Percentiles rank a stretch among this genome's conserved stretches.
phyloP scores from a whole-genome alignment of 805 yeast genomes.

The Nakazawaea ernobii region DNA sequence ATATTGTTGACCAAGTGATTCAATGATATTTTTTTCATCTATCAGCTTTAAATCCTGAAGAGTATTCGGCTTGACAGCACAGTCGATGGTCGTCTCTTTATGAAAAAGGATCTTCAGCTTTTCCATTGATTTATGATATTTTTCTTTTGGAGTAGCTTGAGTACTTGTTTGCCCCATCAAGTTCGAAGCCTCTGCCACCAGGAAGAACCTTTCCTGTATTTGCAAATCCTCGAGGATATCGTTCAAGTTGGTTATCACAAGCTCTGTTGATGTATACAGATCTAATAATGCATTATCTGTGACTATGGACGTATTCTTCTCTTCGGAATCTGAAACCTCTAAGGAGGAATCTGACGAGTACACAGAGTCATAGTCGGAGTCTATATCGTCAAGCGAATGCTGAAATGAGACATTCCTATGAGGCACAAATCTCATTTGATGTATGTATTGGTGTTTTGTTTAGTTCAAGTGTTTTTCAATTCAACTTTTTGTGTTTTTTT shows the following conservation, averaged over 20 bases:
- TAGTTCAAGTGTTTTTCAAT: neutral
- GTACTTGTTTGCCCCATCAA: neutral
- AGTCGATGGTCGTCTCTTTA: neutral
- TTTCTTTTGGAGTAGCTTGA: slow-evolving; percentile 8
- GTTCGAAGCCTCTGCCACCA: slow-evolving; percentile 1
- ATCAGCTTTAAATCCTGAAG: too few species aligned
- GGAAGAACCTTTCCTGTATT: slow-evolving; percentile 11
- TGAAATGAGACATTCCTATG: slow-evolving; percentile 19
- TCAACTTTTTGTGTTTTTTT: too few species aligned
- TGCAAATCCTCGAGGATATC: slow-evolving; percentile 12
- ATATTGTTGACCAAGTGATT: neutral
- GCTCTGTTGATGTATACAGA: neutral
- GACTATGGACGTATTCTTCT: too few species aligned
- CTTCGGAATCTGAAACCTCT: slow-evolving; percentile 14
- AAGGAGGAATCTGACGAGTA: slow-evolving; percentile 12
- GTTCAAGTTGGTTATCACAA: neutral
- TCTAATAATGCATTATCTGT: too few species aligned
- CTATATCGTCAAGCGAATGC: slow-evolving; percentile 17
- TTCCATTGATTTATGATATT: neutral
- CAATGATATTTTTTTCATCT: too few species aligned
- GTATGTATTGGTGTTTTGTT: neutral
- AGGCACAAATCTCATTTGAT: slow-evolving; percentile 23
- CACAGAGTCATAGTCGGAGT: slow-evolving; percentile 21
- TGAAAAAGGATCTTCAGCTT: neutral
- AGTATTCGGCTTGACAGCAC: too few species aligned